A percentile compares a stretch with the other conserved stretches of the same genome.
Conservation (phyloP, 331 rosid genomes). For the Phaseolus coccineus region DNA sequence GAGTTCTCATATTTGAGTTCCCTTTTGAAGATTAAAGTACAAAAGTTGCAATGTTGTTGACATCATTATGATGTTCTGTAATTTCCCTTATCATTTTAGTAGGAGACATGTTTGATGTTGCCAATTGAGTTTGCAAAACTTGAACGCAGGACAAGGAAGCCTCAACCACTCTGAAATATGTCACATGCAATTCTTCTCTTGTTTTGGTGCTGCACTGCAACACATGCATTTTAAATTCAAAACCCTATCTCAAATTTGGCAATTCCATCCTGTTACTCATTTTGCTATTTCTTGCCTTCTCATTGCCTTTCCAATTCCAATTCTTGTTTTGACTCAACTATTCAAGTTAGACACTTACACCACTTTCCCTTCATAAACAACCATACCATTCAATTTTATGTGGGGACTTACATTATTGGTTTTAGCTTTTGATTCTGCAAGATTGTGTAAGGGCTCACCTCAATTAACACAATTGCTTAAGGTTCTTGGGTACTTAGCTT, state of each 20-base stretch:
- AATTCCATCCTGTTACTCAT: background rate
- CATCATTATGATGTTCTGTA: background rate
- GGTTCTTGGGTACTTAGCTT: too few relatives aligned
- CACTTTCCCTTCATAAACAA: background rate
- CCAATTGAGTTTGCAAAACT: background rate
- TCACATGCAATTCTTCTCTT: conserved; percentile 17
- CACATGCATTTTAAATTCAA: background rate
- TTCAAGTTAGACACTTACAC: background rate
- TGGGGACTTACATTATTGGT: background rate
- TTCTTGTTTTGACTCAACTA: background rate
- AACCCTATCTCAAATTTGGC: background rate
- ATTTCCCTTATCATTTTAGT: background rate
- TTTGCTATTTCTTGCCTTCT: background rate
- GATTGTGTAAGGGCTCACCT: background rate
- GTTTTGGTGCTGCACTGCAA: background rate
- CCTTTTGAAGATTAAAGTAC: background rate
- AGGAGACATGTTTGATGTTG: conserved; percentile 9
- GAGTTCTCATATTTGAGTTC: background rate
- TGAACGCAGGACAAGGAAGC: background rate
- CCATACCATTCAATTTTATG: background rate
- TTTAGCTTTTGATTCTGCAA: background rate
- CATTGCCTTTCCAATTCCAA: background rate
- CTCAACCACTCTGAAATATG: conserved; percentile 3
- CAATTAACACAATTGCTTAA: background rate
- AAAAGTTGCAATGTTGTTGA: background rate